These are phyloP conservation scores for Aspergillus sp. DNA, from an alignment of 2,329 filamentous ascomycete species.

Conservation along the genomic window DNA sequence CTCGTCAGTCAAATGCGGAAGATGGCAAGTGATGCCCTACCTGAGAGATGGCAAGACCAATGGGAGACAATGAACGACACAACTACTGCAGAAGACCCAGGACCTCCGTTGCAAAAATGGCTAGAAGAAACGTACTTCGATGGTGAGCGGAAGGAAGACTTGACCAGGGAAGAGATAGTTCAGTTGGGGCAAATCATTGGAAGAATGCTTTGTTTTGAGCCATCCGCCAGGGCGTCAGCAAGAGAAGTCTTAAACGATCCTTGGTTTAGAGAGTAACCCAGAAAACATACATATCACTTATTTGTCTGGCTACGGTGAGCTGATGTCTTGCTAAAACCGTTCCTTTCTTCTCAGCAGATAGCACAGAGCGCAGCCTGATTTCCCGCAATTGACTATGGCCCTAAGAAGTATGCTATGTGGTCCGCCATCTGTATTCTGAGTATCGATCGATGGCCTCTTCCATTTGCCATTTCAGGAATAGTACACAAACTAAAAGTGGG, in stretches of 20 bases:
- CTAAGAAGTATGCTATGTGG: too few relatives aligned
- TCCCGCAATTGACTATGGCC: too few relatives aligned
- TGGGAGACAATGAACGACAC: conserved; percentile 20
- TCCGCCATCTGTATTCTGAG: too few relatives aligned
- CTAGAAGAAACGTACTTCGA: conserved; percentile 34
- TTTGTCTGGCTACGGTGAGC: too few relatives aligned
- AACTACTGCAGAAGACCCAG: conserved; percentile 8
- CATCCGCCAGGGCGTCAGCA: conserved; percentile 18
- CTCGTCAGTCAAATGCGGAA: conserved; percentile 32
- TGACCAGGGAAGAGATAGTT: conserved; percentile 17
- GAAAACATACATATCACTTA: background rate
- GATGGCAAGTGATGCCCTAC: conserved; percentile 25
- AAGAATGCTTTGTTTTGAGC: conserved; percentile 18
- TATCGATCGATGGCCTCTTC: too few relatives aligned
- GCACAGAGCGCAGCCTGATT: too few relatives aligned
- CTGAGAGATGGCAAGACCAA: conserved; percentile 25
- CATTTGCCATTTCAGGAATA: too few relatives aligned
- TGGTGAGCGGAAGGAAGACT: conserved; percentile 14
- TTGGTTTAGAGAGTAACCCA: conserved; percentile 12
- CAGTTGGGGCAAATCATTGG: conserved; percentile 17
- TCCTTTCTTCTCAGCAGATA: too few relatives aligned
- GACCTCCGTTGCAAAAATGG: conserved; percentile 27
- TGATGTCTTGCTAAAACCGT: too few relatives aligned
- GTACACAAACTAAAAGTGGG: too few relatives aligned
- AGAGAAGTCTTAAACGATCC: conserved; percentile 17